These are phyloP conservation scores for Cordyceps fumosorosea DNA, from an alignment of 2,329 filamentous ascomycete genomes.

Conservation along the genomic window DNA sequence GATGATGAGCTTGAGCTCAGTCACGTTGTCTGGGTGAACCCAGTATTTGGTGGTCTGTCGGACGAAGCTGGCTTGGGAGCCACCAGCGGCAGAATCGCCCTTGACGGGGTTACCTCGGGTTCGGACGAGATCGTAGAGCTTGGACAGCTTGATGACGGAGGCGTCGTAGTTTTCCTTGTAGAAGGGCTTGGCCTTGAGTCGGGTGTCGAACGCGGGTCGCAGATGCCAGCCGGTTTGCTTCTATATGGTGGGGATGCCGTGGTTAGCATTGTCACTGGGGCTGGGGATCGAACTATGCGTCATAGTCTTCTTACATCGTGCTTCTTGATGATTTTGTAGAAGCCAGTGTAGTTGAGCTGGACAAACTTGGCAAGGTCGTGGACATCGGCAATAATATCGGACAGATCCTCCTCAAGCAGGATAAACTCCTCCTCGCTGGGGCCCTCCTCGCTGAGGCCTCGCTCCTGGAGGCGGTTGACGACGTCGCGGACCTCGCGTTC, in stretches of 20 bases:
- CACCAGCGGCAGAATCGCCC: constrained; percentile 86
- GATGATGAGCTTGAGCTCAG: constrained; percentile 94
- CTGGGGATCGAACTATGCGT: background rate
- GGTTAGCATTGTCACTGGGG: background rate
- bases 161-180: constrained; percentile 99
- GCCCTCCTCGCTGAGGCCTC: constrained; percentile 48
- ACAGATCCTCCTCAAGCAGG: constrained; percentile 87
- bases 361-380: constrained; percentile 98
- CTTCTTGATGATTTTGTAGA: constrained; percentile 99
- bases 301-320: constrained; percentile 63
- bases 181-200: constrained; percentile 93
- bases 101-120: constrained; percentile 88
- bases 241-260: constrained; percentile 33
- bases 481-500: constrained; percentile 89
- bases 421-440: constrained; percentile 90
- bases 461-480: constrained; percentile 64
- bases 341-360: constrained; percentile 96
- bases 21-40: constrained; percentile 98
- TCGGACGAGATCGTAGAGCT: constrained; percentile 88
- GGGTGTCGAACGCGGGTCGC: constrained; percentile 89
- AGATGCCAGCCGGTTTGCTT: constrained; percentile 94
- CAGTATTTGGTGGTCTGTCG: constrained; percentile 98
- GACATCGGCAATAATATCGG: constrained; percentile 96
- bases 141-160: constrained; percentile 89
- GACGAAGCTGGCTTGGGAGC: constrained; percentile 89